phyloP scores from a whole-genome alignment of 805 yeast genomes.

The Nakazawaea anatomiae region DNA sequence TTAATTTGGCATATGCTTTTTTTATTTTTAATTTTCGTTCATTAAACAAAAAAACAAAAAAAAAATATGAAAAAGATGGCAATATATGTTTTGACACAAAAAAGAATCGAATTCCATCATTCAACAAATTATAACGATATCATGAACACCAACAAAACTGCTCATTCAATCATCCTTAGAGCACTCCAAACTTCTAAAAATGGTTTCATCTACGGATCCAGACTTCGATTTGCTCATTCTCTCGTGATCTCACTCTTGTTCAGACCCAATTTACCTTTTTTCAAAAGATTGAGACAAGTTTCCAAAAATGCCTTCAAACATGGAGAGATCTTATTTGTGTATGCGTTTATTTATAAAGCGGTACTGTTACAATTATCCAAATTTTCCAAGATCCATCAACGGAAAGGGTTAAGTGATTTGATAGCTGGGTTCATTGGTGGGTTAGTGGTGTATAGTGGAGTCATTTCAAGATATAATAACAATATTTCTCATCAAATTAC shows the following conservation, averaged over 20 bases:
- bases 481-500: slow-evolving; percentile 67
- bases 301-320: slow-evolving; percentile 3
- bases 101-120: no score
- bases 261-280: background rate
- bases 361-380: background rate
- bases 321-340: slow-evolving; percentile 8
- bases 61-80: no score
- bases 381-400: background rate
- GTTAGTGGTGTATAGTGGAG: slow-evolving; percentile 6
- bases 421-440: slow-evolving; percentile 6
- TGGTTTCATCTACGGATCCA: slow-evolving; percentile 10
- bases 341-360: slow-evolving; percentile 3
- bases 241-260: slow-evolving; percentile 6
- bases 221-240: slow-evolving; percentile 9
- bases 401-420: slow-evolving; percentile 1
- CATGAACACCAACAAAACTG: background rate
- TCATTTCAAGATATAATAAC: background rate
- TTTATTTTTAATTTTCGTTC: no score
- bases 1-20: no score
- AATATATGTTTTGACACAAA: no score
- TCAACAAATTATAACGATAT: no score
- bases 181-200: slow-evolving; percentile 7
- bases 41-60: no score
- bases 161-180: background rate
- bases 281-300: background rate